Base-by-base conservation (phyloP, 257 asterid species). In the Solanum piurae region DNA sequence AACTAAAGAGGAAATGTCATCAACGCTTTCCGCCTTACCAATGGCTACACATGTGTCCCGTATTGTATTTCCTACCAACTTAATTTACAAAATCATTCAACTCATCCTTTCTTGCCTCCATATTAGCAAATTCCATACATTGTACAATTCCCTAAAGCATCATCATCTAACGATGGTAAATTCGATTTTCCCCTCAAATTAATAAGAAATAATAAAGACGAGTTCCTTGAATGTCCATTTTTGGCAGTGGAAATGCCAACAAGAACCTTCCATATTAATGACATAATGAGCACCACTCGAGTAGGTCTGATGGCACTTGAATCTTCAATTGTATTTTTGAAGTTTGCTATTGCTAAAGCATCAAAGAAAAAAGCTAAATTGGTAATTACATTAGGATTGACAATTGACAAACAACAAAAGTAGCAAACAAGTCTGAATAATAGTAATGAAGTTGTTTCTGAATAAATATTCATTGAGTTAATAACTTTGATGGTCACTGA, bases 131-230 rank as follows among this genome's bases (percentile, higher is more conserved):
- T 86, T 9, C 36, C 4, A 37, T 79, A 88, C 64, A 89, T n/a
- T n/a, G n/a, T n/a, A n/a, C n/a, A 87, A 52, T 87, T 86, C 6
- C 94, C 92, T 8, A 86, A 86, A 9, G 44, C 88, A 88, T 92
- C 88, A 14, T 82, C n/a, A n/a, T n/a, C 75, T 9, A 84, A 40
- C 25, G 79, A 58, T 20, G 85, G 74, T 2, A 90, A 88, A 42
- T 5, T 16, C 2, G 88, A 87, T 86, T 89, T 88, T 33, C 58
- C 87, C 12, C 92, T 18, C 12, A 90, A 68, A 86, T 89, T 83
- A 4, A 88, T 83, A 2, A 88, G 52, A 23, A 88, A 89, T 3
- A 20, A 3, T 0, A 89, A 7, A 38, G 73, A 25, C 2, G 86
- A 29, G 27, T 34, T 49, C 14, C 89, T 86, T 12, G 89, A 75